A percentile compares a stretch with the other conserved stretches of the same genome.
Conservation (phyloP, 176 grass and related monocot species). For the Cymbopogon citratus region DNA sequence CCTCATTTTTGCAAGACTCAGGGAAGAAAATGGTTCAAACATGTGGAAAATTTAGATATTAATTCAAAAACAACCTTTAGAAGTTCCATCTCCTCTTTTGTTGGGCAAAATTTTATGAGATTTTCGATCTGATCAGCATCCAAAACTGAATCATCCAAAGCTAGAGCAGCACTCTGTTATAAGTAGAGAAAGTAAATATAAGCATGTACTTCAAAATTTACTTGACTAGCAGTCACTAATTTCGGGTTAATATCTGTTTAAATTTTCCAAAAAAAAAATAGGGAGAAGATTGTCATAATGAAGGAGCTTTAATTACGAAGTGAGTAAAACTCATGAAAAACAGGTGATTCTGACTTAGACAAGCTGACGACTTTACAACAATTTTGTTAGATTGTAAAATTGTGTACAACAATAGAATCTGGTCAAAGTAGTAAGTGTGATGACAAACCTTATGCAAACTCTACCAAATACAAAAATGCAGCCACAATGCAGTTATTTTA, state of each 20-base stretch:
- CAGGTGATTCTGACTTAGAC: conserved; percentile 14
- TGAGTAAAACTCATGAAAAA: background rate
- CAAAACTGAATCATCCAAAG: conserved; percentile 87
- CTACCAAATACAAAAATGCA: background rate
- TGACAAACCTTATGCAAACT: background rate
- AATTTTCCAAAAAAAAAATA: conserved; percentile 5
- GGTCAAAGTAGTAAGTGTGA: background rate
- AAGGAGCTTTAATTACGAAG: background rate
- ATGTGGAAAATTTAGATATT: background rate
- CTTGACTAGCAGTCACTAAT: background rate
- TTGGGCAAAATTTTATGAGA: conserved; percentile 95
- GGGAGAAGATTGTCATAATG: conserved; percentile 1
- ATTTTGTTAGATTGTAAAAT: background rate
- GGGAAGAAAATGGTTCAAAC: conserved; percentile 22
- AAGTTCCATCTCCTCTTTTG: conserved; percentile 97
- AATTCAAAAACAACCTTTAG: conserved; percentile 63
- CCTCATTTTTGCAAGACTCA: conserved; percentile 31
- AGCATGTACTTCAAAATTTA: conserved; percentile 7
- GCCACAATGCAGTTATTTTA: background rate
- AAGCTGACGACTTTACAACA: background rate
- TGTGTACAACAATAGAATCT: background rate
- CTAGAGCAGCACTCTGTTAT: conserved; percentile 74
- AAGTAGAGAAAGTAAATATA: conserved; percentile 19
- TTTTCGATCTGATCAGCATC: conserved; percentile 92
- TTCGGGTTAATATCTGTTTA: background rate